Conservation (phyloP, 2,329 filamentous ascomycete species). For the Ceratocystis cacaofunesta region DNA sequence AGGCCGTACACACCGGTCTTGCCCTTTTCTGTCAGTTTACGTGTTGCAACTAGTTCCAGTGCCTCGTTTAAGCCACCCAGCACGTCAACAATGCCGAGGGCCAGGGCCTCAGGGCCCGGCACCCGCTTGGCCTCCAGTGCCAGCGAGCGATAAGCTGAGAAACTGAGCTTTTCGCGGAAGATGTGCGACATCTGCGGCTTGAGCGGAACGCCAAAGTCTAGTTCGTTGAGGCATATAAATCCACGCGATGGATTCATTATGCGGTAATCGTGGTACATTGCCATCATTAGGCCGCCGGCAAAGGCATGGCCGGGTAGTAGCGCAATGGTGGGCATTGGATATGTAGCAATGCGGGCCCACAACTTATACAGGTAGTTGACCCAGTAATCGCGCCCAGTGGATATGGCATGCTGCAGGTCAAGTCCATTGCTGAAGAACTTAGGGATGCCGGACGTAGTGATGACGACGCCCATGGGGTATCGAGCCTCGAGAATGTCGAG, state of each 20-base stretch:
- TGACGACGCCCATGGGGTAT: conserved; percentile 54
- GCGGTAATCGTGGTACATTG: conserved; percentile 73
- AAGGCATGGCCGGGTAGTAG: conserved; percentile 69
- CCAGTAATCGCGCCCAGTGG: conserved; percentile 46
- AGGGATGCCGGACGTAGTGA: conserved; percentile 58
- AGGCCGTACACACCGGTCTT: conserved; percentile 52
- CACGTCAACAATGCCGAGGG: conserved; percentile 52
- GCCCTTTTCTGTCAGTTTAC: conserved; percentile 45
- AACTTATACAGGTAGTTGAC: conserved; percentile 23
- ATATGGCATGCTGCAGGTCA: conserved; percentile 53
- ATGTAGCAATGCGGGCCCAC: conserved; percentile 25
- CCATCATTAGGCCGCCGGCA: conserved; percentile 66
- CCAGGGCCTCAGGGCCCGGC: conserved; percentile 45
- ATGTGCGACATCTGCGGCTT: conserved; percentile 58
- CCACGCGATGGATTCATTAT: conserved; percentile 56
- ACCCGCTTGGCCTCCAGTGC: conserved; percentile 63
- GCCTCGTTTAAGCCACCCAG: conserved; percentile 50
- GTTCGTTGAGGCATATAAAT: conserved; percentile 68
- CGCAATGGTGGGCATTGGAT: conserved; percentile 71
- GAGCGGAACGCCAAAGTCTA: conserved; percentile 65
- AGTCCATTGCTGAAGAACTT: conserved; percentile 79
- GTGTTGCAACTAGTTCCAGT: conserved; percentile 42
- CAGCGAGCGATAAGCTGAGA: conserved; percentile 44
- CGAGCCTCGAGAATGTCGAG: conserved; percentile 57
- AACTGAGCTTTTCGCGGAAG: conserved; percentile 53